Conservation (phyloP, 192 early-diverging fungal species). For the Mortierella alpina region DNA sequence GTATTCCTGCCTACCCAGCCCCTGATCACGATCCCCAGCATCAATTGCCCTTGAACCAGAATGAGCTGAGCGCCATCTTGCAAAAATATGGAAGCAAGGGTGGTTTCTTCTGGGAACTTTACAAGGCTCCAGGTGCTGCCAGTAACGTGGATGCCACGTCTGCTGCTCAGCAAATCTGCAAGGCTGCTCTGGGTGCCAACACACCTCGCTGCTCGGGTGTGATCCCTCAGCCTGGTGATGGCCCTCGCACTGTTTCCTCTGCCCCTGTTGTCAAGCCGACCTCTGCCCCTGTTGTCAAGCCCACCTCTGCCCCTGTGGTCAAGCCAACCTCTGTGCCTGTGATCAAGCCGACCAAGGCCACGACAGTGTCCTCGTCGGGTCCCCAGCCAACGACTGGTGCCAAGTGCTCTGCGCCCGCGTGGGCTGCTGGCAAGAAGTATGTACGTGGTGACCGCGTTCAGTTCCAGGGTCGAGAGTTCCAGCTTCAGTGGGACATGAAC, state of each 20-base stretch:
- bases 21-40: constrained; percentile 37
- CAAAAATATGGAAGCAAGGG: constrained; percentile 27
- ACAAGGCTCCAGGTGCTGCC: constrained; percentile 23
- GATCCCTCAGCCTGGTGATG: constrained; percentile 25
- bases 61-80: constrained; percentile 35
- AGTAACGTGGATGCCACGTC: constrained; percentile 32
- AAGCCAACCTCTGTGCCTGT: neutral
- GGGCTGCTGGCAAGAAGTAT: constrained; percentile 41
- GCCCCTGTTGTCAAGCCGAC: neutral
- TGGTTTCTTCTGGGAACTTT: constrained; percentile 54
- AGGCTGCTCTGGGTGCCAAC: constrained; percentile 45
- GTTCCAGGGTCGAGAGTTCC: constrained; percentile 60
- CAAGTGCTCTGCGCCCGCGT: constrained; percentile 55
- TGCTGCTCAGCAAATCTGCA: constrained; percentile 48
- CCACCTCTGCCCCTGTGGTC: neutral
- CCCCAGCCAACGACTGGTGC: constrained; percentile 19
- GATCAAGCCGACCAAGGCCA: neutral
- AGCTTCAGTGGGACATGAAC: constrained; percentile 43
- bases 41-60: constrained; percentile 45
- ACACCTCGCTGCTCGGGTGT: constrained; percentile 40
- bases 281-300: neutral
- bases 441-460: constrained; percentile 52
- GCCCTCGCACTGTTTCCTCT: constrained; percentile 1
- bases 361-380: constrained; percentile 11
- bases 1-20: constrained; percentile 50